These are phyloP conservation scores for Vinca minor DNA, from an alignment of 257 asterid species.

Conservation along the genomic window DNA sequence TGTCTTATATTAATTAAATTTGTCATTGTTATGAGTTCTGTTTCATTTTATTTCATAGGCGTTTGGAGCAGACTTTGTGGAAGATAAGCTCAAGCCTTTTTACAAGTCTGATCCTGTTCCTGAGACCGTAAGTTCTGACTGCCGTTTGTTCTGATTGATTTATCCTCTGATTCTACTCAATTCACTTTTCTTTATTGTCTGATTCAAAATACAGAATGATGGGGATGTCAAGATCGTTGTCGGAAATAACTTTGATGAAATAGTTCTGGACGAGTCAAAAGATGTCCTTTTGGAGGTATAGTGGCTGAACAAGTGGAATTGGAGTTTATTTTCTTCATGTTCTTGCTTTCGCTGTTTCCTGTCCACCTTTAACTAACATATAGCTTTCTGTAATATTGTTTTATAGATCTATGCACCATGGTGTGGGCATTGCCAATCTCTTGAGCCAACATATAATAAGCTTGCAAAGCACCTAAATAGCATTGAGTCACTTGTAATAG, in stretches of 20 bases:
- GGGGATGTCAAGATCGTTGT: conserved; percentile 72
- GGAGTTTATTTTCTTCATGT: neutral
- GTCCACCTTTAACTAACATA: neutral
- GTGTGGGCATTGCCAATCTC: conserved; percentile 95
- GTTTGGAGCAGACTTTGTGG: conserved; percentile 61
- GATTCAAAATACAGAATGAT: conserved; percentile 25
- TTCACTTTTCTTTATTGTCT: neutral
- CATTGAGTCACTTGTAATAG: conserved; percentile 64
- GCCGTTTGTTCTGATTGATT: conserved; percentile 8
- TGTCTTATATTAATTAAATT: neutral
- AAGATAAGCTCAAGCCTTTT: conserved; percentile 72
- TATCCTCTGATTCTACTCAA: conserved; percentile 11
- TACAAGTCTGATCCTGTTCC: conserved; percentile 89
- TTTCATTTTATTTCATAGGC: conserved; percentile 32
- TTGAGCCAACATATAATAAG: conserved; percentile 84
- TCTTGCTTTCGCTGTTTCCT: neutral
- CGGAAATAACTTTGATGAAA: conserved; percentile 23
- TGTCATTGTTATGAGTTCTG: neutral
- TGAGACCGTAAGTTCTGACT: conserved; percentile 43
- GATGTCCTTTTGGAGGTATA: conserved; percentile 94
- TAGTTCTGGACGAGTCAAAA: conserved; percentile 63
- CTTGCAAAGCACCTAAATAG: conserved; percentile 74
- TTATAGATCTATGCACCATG: conserved; percentile 87
- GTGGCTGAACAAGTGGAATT: neutral
- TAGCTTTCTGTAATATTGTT: neutral